Conservation (phyloP, 1,139 yeast genomes). For the Diutina scorzettiae region DNA sequence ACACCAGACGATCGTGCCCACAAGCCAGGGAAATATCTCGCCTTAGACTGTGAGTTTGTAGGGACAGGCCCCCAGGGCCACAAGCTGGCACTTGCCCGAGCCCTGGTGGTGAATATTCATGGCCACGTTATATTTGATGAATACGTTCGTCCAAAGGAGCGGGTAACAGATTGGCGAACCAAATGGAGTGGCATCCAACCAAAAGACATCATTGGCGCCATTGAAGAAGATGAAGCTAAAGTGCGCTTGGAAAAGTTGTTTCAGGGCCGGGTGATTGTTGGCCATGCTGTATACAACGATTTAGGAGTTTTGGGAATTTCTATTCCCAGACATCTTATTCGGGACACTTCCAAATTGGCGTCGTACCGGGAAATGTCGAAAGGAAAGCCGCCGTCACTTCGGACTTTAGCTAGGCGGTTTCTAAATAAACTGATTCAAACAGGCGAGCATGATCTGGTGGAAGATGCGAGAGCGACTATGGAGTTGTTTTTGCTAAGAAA, state of each 20-base stretch:
- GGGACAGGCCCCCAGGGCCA: constrained; percentile 65
- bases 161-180: constrained; percentile 85
- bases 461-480: constrained; percentile 88
- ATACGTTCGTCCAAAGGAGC: constrained; percentile 63
- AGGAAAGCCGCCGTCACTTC: constrained; percentile 66
- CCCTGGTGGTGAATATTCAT: constrained; percentile 72
- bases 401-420: constrained; percentile 47
- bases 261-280: constrained; percentile 49
- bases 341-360: constrained; percentile 64
- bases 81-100: constrained; percentile 70
- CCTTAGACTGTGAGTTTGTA: constrained; percentile 91
- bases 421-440: constrained; percentile 55
- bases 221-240: constrained; percentile 57
- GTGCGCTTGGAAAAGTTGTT: constrained; percentile 37
- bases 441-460: constrained; percentile 77
- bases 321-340: constrained; percentile 49
- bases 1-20: no score
- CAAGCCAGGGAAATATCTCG: constrained; percentile 59
- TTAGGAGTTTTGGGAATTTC: constrained; percentile 52
- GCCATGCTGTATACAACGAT: constrained; percentile 81
- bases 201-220: constrained; percentile 52
- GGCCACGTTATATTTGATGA: constrained; percentile 63
- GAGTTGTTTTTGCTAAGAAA: constrained; percentile 51
- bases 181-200: constrained; percentile 88
- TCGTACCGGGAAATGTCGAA: constrained; percentile 47